Base-by-base conservation (phyloP, 2,329 filamentous ascomycete species). In the Penicillium sp. region DNA sequence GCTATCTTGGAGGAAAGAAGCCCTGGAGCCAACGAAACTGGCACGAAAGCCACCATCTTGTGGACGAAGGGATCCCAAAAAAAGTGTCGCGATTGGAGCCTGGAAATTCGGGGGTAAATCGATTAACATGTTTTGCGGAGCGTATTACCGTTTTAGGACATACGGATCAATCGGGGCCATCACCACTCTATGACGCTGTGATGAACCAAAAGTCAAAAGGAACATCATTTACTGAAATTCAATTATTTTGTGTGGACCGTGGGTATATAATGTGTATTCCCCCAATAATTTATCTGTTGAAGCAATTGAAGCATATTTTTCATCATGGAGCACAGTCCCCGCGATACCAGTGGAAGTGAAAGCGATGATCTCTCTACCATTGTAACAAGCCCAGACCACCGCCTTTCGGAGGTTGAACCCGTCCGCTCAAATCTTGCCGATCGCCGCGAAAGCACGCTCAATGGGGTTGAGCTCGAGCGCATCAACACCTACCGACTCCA, bases 401-500 rank as follows among this genome's bases (percentile, higher is more conserved):
- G 46, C 18, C 32, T 22, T 32, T 44, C 61, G 34, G 31, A 46
- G 31, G 16, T 42, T 9, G 38, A 43, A 10, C 39, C 45, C 34
- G 22, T 43, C 8, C 52, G 39, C 7, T n/a, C 52, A 4, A 39
- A 42, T 5, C 53, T 43, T 11, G 29, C 63, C 31, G 59, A 55
- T 34, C 66, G 65, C 2, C 65, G 58, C 8, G 57, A 59, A 22
- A 67, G 60, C 9, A 60, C 56, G 14, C 52, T 59, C 9, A 51
- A 58, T 16, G 36, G 59, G n/a, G 59, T 69, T 31, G 65, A 68
- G 21, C 48, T 69, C 29, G 63, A 66, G 29, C 65, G 66, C n/a
- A 68, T 68, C 42, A 57, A 69, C 11, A 67, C 64, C 5, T 63
- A 62, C 18, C 59, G 61, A n/a, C 53, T 67, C 3, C 65, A 68